These are phyloP conservation scores for Pholiota molesta DNA, from an alignment of 768 basidiomycete species.

Conservation along the genomic window DNA sequence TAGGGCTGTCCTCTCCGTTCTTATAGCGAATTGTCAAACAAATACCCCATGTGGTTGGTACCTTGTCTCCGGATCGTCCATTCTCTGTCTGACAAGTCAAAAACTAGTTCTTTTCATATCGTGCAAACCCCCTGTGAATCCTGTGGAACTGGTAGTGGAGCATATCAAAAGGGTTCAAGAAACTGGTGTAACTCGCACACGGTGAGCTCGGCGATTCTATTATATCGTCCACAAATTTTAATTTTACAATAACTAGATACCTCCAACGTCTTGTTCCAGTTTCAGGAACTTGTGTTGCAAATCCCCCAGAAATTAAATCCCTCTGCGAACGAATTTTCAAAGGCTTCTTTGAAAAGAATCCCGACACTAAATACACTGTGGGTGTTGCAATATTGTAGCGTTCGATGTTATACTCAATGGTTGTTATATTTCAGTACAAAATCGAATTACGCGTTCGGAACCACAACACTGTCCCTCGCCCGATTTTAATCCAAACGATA, in stretches of 20 bases:
- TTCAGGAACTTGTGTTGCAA: slow-evolving; percentile 66
- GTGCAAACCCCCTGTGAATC: slow-evolving; percentile 77
- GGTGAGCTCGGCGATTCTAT: slow-evolving; percentile 38
- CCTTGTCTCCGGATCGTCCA: neutral
- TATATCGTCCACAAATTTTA: neutral
- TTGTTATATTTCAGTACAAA: slow-evolving; percentile 61
- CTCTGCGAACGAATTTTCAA: slow-evolving; percentile 60
- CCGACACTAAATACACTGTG: slow-evolving; percentile 52
- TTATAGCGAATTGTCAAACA: slow-evolving; percentile 72
- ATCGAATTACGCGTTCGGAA: slow-evolving; percentile 77
- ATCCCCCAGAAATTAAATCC: slow-evolving; percentile 66
- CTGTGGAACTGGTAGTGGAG: slow-evolving; percentile 66
- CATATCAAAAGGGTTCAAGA: slow-evolving; percentile 63
- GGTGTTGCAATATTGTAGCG: neutral
- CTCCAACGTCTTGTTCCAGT: slow-evolving; percentile 75
- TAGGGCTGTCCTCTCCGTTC: neutral
- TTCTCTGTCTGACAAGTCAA: slow-evolving; percentile 9
- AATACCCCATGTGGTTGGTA: slow-evolving; percentile 76
- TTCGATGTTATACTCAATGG: neutral
- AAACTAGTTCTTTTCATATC: slow-evolving; percentile 75
- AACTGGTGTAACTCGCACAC: slow-evolving; percentile 67
- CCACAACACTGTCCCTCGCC: slow-evolving; percentile 68
- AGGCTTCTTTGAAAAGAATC: slow-evolving; percentile 51
- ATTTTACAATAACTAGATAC: slow-evolving; percentile 45
- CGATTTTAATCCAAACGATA: slow-evolving; percentile 63